Base-by-base conservation (phyloP, 495 filamentous ascomycete genomes). In the Lophiostoma macrostomum region DNA sequence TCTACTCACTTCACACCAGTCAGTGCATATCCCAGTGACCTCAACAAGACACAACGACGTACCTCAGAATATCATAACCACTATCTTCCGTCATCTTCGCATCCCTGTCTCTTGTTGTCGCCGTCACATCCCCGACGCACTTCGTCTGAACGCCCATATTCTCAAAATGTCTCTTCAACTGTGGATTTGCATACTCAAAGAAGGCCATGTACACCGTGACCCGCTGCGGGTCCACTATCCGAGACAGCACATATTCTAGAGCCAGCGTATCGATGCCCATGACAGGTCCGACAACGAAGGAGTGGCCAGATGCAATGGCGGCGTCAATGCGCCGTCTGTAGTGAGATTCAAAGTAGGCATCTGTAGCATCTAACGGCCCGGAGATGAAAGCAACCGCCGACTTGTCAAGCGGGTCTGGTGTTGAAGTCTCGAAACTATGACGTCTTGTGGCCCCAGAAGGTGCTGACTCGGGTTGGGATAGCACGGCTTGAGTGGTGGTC, bases 331-430 rank as follows among this genome's bases (percentile, higher is more conserved):
- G 18, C 7, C 43, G 32, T 0, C 18, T 14, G 22, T 59, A 59
- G 30, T 59, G 56, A 1, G 27, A 35, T 11, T 5, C 13, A 28
- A 59, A 59, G 35, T 59, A 59, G 8, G 20, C 31, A 20, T 39
- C 32, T 4, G 48, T 41, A 8, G 48, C 39, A 20, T 59, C 56
- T 13, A 59, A 8, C 22, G 56, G 56, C 2, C 56, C 56, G 12
- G 56, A 59, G 20, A 59, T 53, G 49, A 59, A 59, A 1, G 56
- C 56, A 13, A n/a, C n/a, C n/a, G n/a, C n/a, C n/a, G n/a, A n/a
- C n/a, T n/a, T n/a, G n/a, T 4, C 16, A 16, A 40, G 13, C 5
- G 35, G 12, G 37, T 12, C 13, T 19, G 37, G 4, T 6, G 3
- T 12, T 19, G 20, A 3, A 20, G 37, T 4, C 37, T 22, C n/a